phyloP scores from a whole-genome alignment of 106 monocot genomes.

The Allium fistulosum region DNA sequence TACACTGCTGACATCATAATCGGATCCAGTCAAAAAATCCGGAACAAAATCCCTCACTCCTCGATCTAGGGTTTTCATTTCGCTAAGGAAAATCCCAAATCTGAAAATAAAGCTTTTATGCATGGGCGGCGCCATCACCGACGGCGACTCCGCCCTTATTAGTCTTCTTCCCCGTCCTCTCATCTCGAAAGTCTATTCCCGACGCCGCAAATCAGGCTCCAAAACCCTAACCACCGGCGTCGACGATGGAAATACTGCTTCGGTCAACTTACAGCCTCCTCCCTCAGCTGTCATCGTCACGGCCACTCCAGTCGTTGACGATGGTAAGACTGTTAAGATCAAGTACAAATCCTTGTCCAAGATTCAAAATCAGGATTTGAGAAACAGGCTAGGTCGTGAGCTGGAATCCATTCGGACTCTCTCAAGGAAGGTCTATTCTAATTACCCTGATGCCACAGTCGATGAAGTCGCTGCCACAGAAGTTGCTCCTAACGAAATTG shows the following conservation, averaged over 20 bases:
- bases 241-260: background rate
- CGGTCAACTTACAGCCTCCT: background rate
- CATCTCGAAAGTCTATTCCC: conserved; percentile 58
- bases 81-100: conserved; percentile 2
- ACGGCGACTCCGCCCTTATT: conserved; percentile 11
- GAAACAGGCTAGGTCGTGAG: conserved; percentile 26
- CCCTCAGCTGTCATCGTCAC: background rate
- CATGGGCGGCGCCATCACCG: conserved; percentile 19
- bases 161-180: conserved; percentile 39
- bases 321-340: conserved; percentile 3
- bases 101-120: conserved; percentile 45
- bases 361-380: conserved; percentile 36
- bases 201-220: conserved; percentile 30
- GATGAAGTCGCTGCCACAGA: conserved; percentile 43
- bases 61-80: conserved; percentile 9
- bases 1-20: too few species aligned
- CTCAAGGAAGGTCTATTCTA: conserved; percentile 30
- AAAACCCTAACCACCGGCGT: conserved; percentile 3
- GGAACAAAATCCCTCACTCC: background rate
- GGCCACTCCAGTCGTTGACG: conserved; percentile 3
- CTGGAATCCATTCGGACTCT: conserved; percentile 55
- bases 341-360: conserved; percentile 11
- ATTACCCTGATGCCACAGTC: conserved; percentile 11
- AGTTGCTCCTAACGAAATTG: conserved; percentile 35
- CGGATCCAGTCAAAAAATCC: too few species aligned